Conservation (phyloP, 2,329 filamentous ascomycete genomes). For the Mycosphaerella sp. region DNA sequence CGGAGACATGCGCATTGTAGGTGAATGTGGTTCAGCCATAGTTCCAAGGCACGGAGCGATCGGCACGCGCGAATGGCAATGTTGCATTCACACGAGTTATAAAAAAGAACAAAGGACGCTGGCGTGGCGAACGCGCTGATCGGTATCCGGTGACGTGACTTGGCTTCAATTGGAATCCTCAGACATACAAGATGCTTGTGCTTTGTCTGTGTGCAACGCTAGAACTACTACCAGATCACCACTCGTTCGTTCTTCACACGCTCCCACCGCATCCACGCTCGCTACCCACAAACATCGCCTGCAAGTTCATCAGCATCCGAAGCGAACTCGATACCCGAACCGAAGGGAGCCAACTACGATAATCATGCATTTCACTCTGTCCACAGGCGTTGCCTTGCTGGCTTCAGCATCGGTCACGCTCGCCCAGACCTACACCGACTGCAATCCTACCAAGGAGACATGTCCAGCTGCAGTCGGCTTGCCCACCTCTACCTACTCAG, state of each 20-base stretch:
- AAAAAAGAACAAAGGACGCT: conserved; percentile 3
- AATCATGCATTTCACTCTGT: conserved; percentile 30
- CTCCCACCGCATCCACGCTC: neutral
- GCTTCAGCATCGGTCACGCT: conserved; percentile 43
- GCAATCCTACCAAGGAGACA: conserved; percentile 66
- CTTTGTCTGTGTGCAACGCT: neutral
- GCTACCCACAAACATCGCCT: neutral
- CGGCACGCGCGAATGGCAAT: neutral
- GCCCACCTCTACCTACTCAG: conserved; percentile 48
- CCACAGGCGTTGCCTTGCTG: conserved; percentile 35
- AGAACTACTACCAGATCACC: neutral
- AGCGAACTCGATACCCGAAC: neutral
- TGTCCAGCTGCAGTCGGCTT: conserved; percentile 70
- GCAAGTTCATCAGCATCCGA: neutral
- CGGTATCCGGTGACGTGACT: conserved; percentile 7
- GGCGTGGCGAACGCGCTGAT: conserved; percentile 1
- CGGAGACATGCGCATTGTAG: neutral
- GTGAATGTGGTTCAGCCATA: neutral
- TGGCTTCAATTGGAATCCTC: neutral
- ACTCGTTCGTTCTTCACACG: neutral
- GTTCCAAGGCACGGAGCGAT: too few relatives aligned
- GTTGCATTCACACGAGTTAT: conserved; percentile 1
- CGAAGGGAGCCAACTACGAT: neutral
- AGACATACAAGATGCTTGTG: neutral
- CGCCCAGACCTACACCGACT: conserved; percentile 71